These are phyloP conservation scores for Plantago elongata DNA, from an alignment of 257 asterid species.

Conservation along the genomic window DNA sequence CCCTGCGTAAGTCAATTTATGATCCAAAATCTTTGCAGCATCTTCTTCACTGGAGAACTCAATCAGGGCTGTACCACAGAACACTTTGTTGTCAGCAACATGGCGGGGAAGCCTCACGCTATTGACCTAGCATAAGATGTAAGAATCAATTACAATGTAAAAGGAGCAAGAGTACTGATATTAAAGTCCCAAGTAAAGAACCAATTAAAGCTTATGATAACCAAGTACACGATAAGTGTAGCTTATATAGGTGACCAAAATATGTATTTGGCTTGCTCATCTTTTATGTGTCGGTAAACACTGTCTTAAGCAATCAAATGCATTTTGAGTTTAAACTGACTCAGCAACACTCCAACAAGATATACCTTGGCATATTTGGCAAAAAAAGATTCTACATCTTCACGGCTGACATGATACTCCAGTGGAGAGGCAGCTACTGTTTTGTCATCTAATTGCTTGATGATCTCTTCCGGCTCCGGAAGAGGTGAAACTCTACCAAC, in stretches of 20 bases:
- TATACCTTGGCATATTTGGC: constrained; percentile 61
- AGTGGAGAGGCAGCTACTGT: constrained; percentile 89
- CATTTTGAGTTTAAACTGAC: neutral
- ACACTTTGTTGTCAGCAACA: constrained; percentile 75
- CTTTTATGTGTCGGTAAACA: too few relatives aligned
- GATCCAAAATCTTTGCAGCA: constrained; percentile 59
- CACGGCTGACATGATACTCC: constrained; percentile 70
- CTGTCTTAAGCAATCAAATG: too few relatives aligned
- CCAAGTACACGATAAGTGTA: too few relatives aligned
- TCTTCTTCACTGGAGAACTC: constrained; percentile 89
- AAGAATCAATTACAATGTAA: neutral
- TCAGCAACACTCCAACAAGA: neutral
- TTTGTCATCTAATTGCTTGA: constrained; percentile 68
- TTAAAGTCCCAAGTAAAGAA: too few relatives aligned
- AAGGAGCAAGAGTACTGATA: too few relatives aligned
- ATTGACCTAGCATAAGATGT: constrained; percentile 53
- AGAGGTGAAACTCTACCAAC: constrained; percentile 78
- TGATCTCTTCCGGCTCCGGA: constrained; percentile 73
- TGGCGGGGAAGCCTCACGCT: constrained; percentile 98
- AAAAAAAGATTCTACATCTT: constrained; percentile 75
- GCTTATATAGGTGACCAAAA: neutral
- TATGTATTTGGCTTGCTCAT: too few relatives aligned
- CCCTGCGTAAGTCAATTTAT: constrained; percentile 65
- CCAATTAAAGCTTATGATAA: too few relatives aligned
- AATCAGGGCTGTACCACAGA: constrained; percentile 82